Base-by-base conservation (phyloP, 169 alveolate genomes). In the Neospora caninum region DNA sequence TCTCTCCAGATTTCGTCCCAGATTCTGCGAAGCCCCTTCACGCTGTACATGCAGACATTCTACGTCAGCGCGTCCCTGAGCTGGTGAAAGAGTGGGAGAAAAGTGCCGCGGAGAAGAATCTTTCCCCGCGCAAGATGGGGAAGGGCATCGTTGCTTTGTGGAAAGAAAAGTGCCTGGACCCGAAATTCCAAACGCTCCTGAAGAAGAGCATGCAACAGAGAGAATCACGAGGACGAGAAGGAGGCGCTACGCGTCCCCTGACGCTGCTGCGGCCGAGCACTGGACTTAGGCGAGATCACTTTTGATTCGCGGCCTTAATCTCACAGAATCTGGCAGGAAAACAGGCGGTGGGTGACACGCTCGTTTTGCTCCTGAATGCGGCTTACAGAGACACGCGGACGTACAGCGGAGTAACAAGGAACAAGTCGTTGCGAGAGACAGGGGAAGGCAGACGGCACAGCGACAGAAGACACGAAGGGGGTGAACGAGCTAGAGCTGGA, bases 11-110 rank as follows among this genome's bases (percentile, higher is more conserved):
- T 20, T 36, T 73, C 84, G 84, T 73, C 27, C 84, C 84, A 13
- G 84, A 73, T 9, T 73, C 84, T 16, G 84, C 43, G n/a, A 22
- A 73, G 84, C 84, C 84, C 49, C 84, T 73, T 6, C 84, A 73
- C 84, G 84, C 84, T 2, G 42, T 73, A 1, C 43, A 73, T n/a
- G 84, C 43, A 36, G 84, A n/a, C 84, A 36, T 36, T 13, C 84
- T 73, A 43, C 84, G 84, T 34, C 43, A 36, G 45, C 84, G 84
- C 1, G 42, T 36, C 39, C 84, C 84, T 18, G 84, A 22, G 38
- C 49, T 73, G 25, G 39, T 73, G 45, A 31, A 22, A 22, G 42
- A 34, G 20, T 73, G 84, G 84, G 45, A 73, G 42, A 31, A 36
- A 34, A 4, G 0, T 31, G 39, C 43, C 27, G 45, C 39, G 84